phyloP scores from a whole-genome alignment of 2,329 filamentous ascomycete species.

The Venturia nashicola region DNA sequence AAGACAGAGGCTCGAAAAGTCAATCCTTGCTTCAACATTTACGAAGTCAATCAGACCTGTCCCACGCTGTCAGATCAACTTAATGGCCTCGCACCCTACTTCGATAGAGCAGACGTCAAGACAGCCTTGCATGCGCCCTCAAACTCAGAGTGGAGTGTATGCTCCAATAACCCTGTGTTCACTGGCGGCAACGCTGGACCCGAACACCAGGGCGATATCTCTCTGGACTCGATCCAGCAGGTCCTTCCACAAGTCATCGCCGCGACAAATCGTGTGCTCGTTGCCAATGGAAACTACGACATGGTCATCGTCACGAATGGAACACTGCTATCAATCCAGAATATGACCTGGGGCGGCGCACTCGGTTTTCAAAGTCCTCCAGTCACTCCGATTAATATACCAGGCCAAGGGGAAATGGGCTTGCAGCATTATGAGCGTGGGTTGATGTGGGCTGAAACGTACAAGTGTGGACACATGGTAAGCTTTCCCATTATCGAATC shows the following conservation, averaged over 20 bases:
- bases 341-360: conserved; percentile 14
- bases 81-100: conserved; percentile 42
- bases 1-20: not conserved
- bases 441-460: conserved; percentile 26
- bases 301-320: conserved; percentile 12
- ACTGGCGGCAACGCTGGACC: conserved; percentile 11
- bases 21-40: conserved; percentile 13
- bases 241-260: conserved; percentile 13
- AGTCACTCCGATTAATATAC: conserved; percentile 11
- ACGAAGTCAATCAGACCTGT: conserved; percentile 14
- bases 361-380: conserved; percentile 13
- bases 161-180: conserved; percentile 8
- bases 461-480: conserved; percentile 22
- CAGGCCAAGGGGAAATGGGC: conserved; percentile 3
- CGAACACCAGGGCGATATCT: conserved; percentile 13
- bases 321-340: conserved; percentile 14
- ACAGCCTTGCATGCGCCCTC: conserved; percentile 13
- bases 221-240: conserved; percentile 13
- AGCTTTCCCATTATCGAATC: conserved; percentile 28
- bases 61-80: conserved; percentile 13
- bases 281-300: conserved; percentile 11
- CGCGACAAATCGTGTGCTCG: conserved; percentile 11
- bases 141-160: conserved; percentile 13
- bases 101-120: conserved; percentile 14
- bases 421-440: conserved; percentile 24